phyloP scores from a whole-genome alignment of 2,329 filamentous ascomycete species.

The Exophiala aquamarina region DNA sequence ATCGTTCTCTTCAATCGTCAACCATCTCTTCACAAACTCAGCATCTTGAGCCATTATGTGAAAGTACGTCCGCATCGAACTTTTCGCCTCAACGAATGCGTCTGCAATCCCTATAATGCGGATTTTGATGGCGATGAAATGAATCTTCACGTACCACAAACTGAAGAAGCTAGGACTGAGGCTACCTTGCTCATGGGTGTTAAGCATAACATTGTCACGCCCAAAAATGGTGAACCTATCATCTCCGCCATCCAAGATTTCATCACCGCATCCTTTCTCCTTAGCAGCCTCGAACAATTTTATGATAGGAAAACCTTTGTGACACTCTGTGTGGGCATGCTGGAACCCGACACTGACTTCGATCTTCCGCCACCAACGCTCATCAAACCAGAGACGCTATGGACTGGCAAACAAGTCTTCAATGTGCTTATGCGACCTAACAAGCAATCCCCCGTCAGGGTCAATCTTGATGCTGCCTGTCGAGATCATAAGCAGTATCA shows the following conservation, averaged over 20 bases:
- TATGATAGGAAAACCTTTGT: slow-evolving; percentile 86
- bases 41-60: slow-evolving; percentile 93
- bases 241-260: slow-evolving; percentile 99
- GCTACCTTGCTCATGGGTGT: slow-evolving; percentile 97
- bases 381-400: slow-evolving; percentile 79
- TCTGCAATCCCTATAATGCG: slow-evolving; percentile 96
- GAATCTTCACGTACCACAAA: slow-evolving; percentile 97
- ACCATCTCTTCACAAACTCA: slow-evolving; percentile 95
- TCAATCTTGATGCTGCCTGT: slow-evolving; percentile 93
- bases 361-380: slow-evolving; percentile 86
- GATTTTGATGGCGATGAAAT: slow-evolving; percentile 99
- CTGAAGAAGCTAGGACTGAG: slow-evolving; percentile 92
- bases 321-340: slow-evolving; percentile 91
- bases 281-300: slow-evolving; percentile 91
- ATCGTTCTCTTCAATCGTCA: slow-evolving; percentile 98
- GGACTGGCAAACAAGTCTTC: slow-evolving; percentile 98
- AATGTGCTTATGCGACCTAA: slow-evolving; percentile 89
- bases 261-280: slow-evolving; percentile 88
- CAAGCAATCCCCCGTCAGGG: slow-evolving; percentile 73
- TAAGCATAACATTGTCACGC: slow-evolving; percentile 91
- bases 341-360: slow-evolving; percentile 72
- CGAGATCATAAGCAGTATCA: slow-evolving; percentile 65
- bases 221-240: slow-evolving; percentile 96
- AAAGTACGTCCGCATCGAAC: slow-evolving; percentile 95
- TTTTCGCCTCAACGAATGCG: slow-evolving; percentile 96